Evolutionary conservation across 202 grass and related monocot genomes (phyloP), one percentile per base, ranked within the genome.

Genomic region (Carex arenaria): DNA sequence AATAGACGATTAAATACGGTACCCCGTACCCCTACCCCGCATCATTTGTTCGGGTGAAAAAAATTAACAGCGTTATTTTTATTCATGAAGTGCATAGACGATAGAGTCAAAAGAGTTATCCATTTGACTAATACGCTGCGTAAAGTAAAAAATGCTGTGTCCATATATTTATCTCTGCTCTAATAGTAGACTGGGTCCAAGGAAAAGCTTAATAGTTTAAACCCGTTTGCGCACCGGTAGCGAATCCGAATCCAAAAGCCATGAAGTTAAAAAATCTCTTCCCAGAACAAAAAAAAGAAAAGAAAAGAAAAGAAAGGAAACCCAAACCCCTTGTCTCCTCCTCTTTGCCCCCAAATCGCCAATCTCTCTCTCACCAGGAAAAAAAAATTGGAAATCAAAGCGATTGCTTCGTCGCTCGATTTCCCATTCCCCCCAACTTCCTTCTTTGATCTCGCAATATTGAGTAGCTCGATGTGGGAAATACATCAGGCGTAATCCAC

Each of bases 281-380:
- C 72, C 1, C 2, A 76, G 14, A 32, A 32, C 23, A 53, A 54
- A 71, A 17, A 71, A 11, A 20, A 38, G 10, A 69, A 63, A 80
- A 61, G 63, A 63, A 62, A 43, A 71, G 3, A 18, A 55, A 57
- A 10, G 36, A 57, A 68, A 82, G 18, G 28, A 82, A 82, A 82
- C 38, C 45, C 80, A 82, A 69, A 68, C 80, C 80, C 63, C 56
- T 82, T 65, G 28, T 22, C 28, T 69, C 64, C 11, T 19, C 63
- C 18, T 53, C 11, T 53, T 69, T 82, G 61, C 78, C 61, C 67
- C 60, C 63, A 67, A 82, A 82, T 82, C n/a, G 13, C 43, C 72
- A 17, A 36, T 68, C 45, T 52, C 45, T 52, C 42, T 65, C 73
- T 77, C 12, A 1, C 43, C 69, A 0, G 15, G 34, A 4, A 36